Conservation (phyloP, 176 grass and related monocot genomes). For the Zoysia pacifica region DNA sequence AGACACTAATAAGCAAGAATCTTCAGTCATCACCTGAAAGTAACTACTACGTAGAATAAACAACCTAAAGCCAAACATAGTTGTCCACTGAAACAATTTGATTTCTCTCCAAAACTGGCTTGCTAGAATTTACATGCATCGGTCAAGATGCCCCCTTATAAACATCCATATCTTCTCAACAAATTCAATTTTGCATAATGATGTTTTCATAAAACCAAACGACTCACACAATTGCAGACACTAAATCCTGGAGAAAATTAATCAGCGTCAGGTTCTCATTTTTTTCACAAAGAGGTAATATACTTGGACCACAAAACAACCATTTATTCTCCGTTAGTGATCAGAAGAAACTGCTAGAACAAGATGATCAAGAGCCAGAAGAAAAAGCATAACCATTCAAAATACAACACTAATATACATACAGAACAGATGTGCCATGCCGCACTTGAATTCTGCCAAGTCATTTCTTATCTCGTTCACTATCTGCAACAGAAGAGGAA, state of each 20-base stretch:
- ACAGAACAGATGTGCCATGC: conserved; percentile 91
- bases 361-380: neutral
- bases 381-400: conserved; percentile 3
- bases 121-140: neutral
- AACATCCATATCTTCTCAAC: neutral
- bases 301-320: neutral
- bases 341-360: neutral
- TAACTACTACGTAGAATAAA: neutral
- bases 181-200: neutral
- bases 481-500: conserved; percentile 50
- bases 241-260: neutral
- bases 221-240: neutral
- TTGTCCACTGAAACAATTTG: neutral
- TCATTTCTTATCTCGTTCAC: conserved; percentile 72
- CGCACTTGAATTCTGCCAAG: conserved; percentile 77
- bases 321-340: neutral
- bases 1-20: neutral
- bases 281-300: neutral
- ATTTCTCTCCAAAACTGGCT: neutral
- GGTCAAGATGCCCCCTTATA: neutral
- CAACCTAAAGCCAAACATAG: neutral
- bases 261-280: neutral
- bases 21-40: neutral
- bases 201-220: neutral
- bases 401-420: conserved; percentile 14